These are phyloP conservation scores for Boletus rex-veris DNA, from an alignment of 768 basidiomycete species.

Conservation along the genomic window DNA sequence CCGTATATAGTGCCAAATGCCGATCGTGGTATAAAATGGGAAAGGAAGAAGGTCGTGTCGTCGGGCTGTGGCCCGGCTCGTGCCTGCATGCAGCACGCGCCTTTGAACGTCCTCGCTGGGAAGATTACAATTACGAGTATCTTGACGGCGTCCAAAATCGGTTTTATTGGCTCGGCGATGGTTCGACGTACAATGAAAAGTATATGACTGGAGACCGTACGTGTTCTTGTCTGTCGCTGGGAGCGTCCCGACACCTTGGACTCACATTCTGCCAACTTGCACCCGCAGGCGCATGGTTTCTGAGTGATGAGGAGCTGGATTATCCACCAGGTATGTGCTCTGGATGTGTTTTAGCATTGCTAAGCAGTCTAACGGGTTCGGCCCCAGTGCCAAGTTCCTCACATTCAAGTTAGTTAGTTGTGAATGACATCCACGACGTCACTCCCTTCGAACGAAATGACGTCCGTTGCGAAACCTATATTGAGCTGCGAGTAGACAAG, in stretches of 20 bases:
- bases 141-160: conserved; percentile 43
- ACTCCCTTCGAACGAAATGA: no score
- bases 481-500: no score
- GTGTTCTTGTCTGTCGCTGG: conserved; percentile 7
- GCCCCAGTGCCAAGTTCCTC: neutral
- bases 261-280: neutral
- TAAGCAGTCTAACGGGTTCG: no score
- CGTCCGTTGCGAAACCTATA: no score
- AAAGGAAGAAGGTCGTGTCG: conserved; percentile 51
- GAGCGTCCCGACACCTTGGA: no score
- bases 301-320: conserved; percentile 12
- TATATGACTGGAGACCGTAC: conserved; percentile 35
- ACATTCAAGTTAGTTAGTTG: no score
- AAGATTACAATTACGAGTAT: conserved; percentile 55
- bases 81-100: conserved; percentile 48
- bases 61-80: conserved; percentile 61
- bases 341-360: no score
- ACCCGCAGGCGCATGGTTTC: conserved; percentile 12
- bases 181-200: conserved; percentile 54
- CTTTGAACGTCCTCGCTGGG: conserved; percentile 57
- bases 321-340: conserved; percentile 9
- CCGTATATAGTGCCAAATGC: conserved; percentile 56
- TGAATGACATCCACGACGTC: neutral
- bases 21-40: conserved; percentile 64
- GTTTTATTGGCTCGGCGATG: conserved; percentile 60